Evolutionary conservation across 805 yeast genomes (phyloP).

Genomic region (Starmerella apis): DNA sequence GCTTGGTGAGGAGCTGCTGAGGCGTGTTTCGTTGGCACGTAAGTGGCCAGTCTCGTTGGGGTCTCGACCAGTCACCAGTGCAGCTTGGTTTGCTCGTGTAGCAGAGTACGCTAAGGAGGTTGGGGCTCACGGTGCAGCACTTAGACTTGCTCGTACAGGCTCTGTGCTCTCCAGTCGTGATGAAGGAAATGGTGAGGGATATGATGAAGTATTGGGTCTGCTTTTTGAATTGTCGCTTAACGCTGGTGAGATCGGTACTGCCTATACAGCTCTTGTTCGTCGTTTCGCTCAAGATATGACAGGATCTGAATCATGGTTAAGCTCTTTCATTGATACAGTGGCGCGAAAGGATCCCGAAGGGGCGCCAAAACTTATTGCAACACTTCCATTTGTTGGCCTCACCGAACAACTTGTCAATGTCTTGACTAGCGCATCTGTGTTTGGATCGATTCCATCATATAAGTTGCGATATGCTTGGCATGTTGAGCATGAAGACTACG

Average conservation of each 20-base stretch:
- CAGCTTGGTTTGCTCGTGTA: constrained; percentile 14
- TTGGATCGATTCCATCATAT: constrained; percentile 36
- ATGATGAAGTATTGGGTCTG: background rate
- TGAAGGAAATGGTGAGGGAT: background rate
- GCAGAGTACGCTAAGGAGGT: constrained; percentile 14
- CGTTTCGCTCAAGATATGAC: background rate
- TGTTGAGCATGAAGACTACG: constrained; percentile 39
- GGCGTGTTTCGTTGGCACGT: constrained; percentile 10
- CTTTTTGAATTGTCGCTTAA: constrained; percentile 28
- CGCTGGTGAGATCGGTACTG: constrained; percentile 29
- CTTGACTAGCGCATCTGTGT: constrained; percentile 30
- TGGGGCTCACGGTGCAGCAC: constrained; percentile 9
- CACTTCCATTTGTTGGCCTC: constrained; percentile 39
- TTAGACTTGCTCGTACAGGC: constrained; percentile 8
- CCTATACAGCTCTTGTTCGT: constrained; percentile 31
- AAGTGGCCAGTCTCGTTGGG: constrained; percentile 16
- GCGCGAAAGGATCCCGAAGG: constrained; percentile 30
- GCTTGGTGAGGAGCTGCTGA: constrained; percentile 8
- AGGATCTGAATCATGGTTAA: constrained; percentile 7
- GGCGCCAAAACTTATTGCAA: constrained; percentile 33
- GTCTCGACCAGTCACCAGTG: constrained; percentile 7
- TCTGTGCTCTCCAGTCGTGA: background rate
- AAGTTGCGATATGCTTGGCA: constrained; percentile 45
- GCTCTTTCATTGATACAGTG: constrained; percentile 23
- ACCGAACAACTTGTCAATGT: constrained; percentile 37